Percentiles rank a stretch among this genome's conserved stretches.
Conservation (phyloP, 2,329 filamentous ascomycete species). For the Helotiales sp. region DNA sequence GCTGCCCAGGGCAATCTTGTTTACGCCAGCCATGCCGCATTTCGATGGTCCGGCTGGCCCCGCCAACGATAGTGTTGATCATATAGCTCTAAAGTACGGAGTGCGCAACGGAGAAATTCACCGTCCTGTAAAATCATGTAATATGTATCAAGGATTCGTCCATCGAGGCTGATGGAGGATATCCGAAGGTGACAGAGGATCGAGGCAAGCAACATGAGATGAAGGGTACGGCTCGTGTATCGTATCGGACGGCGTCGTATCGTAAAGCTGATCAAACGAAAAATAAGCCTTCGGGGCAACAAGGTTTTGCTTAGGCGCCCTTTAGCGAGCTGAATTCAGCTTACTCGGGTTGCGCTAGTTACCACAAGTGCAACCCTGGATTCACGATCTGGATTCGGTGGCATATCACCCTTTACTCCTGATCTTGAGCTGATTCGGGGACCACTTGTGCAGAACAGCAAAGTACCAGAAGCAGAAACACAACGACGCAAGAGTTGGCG, state of each 20-base stretch:
- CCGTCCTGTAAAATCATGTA: too few species aligned
- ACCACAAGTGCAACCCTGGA: too few species aligned
- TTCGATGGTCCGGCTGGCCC: too few species aligned
- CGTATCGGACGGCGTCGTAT: too few species aligned
- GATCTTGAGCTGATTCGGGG: not conserved
- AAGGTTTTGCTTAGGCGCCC: not conserved
- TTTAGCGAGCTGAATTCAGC: not conserved
- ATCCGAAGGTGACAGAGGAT: not conserved
- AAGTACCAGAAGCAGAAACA: too few species aligned
- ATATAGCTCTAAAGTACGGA: too few species aligned
- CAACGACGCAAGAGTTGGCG: too few species aligned
- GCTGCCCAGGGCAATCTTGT: too few species aligned
- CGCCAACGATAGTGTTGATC: too few species aligned
- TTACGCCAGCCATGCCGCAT: too few species aligned
- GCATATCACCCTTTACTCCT: not conserved
- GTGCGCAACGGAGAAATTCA: too few species aligned
- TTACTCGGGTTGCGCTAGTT: too few species aligned
- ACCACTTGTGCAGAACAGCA: not conserved
- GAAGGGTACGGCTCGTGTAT: not conserved
- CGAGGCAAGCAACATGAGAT: not conserved
- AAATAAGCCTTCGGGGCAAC: not conserved
- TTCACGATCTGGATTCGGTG: not conserved
- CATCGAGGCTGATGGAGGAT: not conserved
- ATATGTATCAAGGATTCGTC: not conserved
- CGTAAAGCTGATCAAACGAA: not conserved